phyloP scores from a whole-genome alignment of 2,329 filamentous ascomycete species.

The Phialophora verrucosa region DNA sequence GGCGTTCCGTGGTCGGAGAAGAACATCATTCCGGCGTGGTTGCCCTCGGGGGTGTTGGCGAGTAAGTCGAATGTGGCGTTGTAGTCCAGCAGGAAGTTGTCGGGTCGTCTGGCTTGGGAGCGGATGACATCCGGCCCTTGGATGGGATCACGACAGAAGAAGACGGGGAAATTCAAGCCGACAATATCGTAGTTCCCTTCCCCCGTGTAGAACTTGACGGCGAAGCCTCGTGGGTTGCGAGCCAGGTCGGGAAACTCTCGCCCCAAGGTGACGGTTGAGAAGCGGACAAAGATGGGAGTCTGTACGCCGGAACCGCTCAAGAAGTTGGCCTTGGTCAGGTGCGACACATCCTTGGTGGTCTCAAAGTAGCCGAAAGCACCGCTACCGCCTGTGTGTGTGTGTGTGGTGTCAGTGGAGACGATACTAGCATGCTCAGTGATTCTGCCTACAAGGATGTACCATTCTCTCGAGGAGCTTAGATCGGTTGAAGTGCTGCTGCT shows the following conservation, averaged over 20 bases:
- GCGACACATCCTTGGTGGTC: conserved; percentile 36
- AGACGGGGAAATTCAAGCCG: conserved; percentile 71
- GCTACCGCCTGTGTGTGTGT: conserved; percentile 1
- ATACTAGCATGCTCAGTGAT: not conserved
- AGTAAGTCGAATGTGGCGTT: conserved; percentile 58
- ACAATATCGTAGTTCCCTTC: conserved; percentile 79
- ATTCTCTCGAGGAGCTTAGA: conserved; percentile 57
- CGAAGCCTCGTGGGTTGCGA: conserved; percentile 79
- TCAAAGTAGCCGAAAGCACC: conserved; percentile 41
- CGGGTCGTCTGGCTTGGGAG: conserved; percentile 70
- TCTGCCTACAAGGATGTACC: conserved; percentile 40
- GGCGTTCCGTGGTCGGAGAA: conserved; percentile 76
- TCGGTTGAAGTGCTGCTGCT: conserved; percentile 63
- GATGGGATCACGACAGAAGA: conserved; percentile 77
- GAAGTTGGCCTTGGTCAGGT: conserved; percentile 62
- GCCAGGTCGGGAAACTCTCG: conserved; percentile 79
- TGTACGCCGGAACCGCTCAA: conserved; percentile 70
- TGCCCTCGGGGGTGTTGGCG: conserved; percentile 54
- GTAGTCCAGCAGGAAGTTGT: conserved; percentile 67
- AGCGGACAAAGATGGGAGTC: conserved; percentile 73
- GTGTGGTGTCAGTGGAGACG: not conserved
- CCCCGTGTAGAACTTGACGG: conserved; percentile 76
- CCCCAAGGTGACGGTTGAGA: conserved; percentile 78
- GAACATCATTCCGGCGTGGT: conserved; percentile 65
- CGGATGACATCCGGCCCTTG: conserved; percentile 56